Base-by-base conservation (phyloP, 345 rosid genomes). In the Erodium maritimum region DNA sequence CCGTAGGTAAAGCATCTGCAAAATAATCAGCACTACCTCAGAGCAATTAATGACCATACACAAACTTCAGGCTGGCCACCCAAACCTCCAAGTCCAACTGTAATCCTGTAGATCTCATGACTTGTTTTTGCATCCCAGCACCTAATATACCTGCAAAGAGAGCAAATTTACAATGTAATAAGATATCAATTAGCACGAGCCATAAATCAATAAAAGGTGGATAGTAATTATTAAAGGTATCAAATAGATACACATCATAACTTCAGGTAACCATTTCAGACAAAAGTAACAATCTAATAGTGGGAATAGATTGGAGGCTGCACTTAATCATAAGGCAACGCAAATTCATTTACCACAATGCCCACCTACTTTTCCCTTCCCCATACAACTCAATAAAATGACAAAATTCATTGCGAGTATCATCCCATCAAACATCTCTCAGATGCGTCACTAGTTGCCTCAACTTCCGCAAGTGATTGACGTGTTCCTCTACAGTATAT, bases 11-110 rank as follows among this genome's bases (percentile, higher is more conserved):
- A 51, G 4, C 19, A 51, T 3, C 14, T 17, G 54, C 5, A 5
- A 42, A 14, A 42, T 14, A 42, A 42, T 7, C 14, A 42, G 2
- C 48, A 42, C 48, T 72, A 91, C 98, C 98, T 88, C 65, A 91
- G 71, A 3, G 86, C 77, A 69, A 91, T 90, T 69, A 91, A 75
- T 23, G 96, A 86, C 95, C 93, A 91, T 45, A 91, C 69, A 67
- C 93, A 88, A 65, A 86, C 76, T 59, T 86, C 91, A 61, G 87
- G 63, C 45, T 78, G 78, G 66, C 72, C 65, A 55, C 82, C 86
- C 71, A 64, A 57, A 37, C 98, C 96, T 64, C 93, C 96, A 68
- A 78, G 90, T 54, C 89, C 91, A 61, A 74, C 89, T 18, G 96
- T 85, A 24, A 85, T 88, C 75, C 98, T 74, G 74, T 82, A 86